Evolutionary conservation across 2,329 filamentous ascomycete species (phyloP).

Genomic region (Fusarium acutatum): DNA sequence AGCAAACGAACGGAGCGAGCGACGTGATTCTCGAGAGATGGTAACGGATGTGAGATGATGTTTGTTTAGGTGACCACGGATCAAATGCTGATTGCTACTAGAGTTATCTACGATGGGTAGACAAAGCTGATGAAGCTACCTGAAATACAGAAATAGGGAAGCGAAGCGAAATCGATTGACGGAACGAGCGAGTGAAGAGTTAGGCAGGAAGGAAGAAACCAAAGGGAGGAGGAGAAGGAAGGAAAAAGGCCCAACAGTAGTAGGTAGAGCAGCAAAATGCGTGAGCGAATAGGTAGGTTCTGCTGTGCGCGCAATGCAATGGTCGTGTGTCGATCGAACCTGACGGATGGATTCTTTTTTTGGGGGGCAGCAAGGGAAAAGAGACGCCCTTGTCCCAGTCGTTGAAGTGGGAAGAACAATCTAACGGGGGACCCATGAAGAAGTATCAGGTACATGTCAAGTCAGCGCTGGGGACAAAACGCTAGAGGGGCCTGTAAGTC

Average conservation of each 20-base stretch:
- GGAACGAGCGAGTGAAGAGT: constrained; percentile 23
- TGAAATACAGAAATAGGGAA: constrained; percentile 27
- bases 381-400: constrained; percentile 1
- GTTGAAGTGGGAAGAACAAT: constrained; percentile 9
- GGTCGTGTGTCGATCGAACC: constrained; percentile 31
- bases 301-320: constrained; percentile 10
- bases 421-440: constrained; percentile 1
- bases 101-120: constrained; percentile 2
- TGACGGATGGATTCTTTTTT: constrained; percentile 23
- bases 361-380: not conserved
- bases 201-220: not conserved
- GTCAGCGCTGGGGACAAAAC: not conserved
- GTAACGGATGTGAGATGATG: constrained; percentile 1
- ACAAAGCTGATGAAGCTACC: constrained; percentile 17
- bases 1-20: constrained; percentile 29
- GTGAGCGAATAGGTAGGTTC: constrained; percentile 20
- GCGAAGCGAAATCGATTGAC: constrained; percentile 12
- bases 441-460: constrained; percentile 21
- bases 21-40: constrained; percentile 26
- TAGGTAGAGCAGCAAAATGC: constrained; percentile 17
- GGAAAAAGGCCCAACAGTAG: constrained; percentile 13
- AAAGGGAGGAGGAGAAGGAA: not conserved
- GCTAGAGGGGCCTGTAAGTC: constrained; percentile 1
- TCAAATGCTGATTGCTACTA: constrained; percentile 17
- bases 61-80: constrained; percentile 15